Evolutionary conservation across 176 grass and related monocot species (phyloP).

Genomic region (Coix lacrymajobi): DNA sequence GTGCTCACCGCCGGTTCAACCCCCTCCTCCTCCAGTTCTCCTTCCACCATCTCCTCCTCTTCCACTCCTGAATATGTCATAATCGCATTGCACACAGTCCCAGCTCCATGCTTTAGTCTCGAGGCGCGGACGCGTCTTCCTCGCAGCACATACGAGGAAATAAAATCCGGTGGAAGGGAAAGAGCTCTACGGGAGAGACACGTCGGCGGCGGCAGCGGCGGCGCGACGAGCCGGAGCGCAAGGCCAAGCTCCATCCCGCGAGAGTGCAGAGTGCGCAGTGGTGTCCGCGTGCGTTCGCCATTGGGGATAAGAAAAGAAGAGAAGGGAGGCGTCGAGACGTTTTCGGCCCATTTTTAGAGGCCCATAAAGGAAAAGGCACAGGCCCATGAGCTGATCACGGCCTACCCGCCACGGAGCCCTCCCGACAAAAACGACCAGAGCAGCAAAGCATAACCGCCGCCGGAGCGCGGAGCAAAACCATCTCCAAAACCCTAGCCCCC

Average conservation of each 20-base stretch:
- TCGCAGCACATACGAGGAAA: background rate
- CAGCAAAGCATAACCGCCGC: background rate
- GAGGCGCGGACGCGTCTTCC: background rate
- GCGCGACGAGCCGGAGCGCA: slow-evolving; percentile 38
- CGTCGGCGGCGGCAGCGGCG: slow-evolving; percentile 5
- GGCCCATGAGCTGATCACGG: background rate
- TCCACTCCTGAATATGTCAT: slow-evolving; percentile 7
- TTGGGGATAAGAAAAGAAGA: slow-evolving; percentile 29
- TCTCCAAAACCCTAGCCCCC: slow-evolving; percentile 45
- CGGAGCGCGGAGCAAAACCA: slow-evolving; percentile 17
- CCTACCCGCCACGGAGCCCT: background rate
- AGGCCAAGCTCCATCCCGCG: slow-evolving; percentile 46
- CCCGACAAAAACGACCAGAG: slow-evolving; percentile 1
- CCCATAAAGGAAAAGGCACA: background rate
- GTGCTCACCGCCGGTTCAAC: background rate
- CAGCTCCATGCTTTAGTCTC: background rate
- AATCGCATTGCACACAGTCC: slow-evolving; percentile 9
- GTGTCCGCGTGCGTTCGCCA: background rate
- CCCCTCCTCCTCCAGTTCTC: slow-evolving; percentile 32
- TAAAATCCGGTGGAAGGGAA: background rate
- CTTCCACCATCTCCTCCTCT: slow-evolving; percentile 10
- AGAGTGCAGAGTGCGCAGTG: background rate
- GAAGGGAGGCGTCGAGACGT: background rate
- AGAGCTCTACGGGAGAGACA: background rate
- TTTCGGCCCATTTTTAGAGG: background rate